These are phyloP conservation scores for Diaporthe vaccinii DNA, from an alignment of 2,329 filamentous ascomycete species.

Conservation along the genomic window DNA sequence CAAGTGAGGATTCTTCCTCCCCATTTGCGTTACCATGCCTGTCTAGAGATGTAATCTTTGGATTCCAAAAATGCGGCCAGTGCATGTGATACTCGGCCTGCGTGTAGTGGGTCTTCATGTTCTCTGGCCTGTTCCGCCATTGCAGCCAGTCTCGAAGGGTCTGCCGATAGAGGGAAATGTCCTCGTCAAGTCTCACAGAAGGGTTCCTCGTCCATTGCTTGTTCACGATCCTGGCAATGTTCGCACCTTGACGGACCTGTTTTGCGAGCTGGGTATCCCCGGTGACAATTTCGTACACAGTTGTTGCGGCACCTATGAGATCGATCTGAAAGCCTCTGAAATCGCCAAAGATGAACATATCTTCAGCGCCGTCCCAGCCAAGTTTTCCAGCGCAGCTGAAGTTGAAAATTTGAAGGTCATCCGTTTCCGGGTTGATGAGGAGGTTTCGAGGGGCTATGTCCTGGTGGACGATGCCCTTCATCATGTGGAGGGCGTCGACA, in stretches of 20 bases:
- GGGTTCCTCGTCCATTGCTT: slow-evolving; percentile 20
- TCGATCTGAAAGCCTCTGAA: slow-evolving; percentile 47
- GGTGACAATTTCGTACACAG: slow-evolving; percentile 53
- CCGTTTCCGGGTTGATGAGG: slow-evolving; percentile 50
- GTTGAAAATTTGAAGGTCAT: slow-evolving; percentile 53
- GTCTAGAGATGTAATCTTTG: neutral
- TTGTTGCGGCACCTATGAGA: slow-evolving; percentile 52
- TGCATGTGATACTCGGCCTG: neutral
- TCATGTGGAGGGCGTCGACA: slow-evolving; percentile 55
- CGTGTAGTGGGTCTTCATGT: slow-evolving; percentile 20
- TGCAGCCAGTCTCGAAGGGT: too few species aligned
- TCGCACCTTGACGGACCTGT: slow-evolving; percentile 46
- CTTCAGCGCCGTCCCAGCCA: neutral
- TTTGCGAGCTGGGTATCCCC: slow-evolving; percentile 44
- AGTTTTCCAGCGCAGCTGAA: slow-evolving; percentile 47
- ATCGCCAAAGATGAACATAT: neutral
- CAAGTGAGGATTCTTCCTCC: neutral
- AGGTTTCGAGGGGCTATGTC: slow-evolving; percentile 56
- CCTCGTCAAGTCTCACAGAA: slow-evolving; percentile 16
- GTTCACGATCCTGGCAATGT: slow-evolving; percentile 36
- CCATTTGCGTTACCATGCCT: neutral
- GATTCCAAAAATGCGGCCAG: slow-evolving; percentile 23
- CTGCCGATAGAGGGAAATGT: too few species aligned
- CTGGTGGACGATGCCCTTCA: slow-evolving; percentile 54
- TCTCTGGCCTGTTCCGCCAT: slow-evolving; percentile 48